These are phyloP conservation scores for Parastagonospora avenae DNA, from an alignment of 2,329 filamentous ascomycete species.

Conservation along the genomic window DNA sequence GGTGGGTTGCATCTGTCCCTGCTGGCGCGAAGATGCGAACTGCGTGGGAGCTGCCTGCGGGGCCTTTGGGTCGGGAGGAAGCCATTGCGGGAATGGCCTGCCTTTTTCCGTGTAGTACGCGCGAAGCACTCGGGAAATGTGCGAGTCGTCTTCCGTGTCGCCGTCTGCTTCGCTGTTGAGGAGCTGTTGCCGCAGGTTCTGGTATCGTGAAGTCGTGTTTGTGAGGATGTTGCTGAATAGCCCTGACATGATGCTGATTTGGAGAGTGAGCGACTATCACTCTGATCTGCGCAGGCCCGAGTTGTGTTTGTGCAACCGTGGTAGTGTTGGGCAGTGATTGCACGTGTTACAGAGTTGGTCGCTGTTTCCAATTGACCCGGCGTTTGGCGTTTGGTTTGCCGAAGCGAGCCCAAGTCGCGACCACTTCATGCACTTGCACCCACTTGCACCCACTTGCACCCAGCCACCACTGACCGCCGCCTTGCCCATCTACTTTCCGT, in stretches of 20 bases:
- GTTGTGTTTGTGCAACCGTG: background rate
- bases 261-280: background rate
- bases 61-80: conserved; percentile 85
- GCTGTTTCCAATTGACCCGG: conserved; percentile 18
- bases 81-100: conserved; percentile 80
- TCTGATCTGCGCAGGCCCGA: background rate
- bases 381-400: conserved; percentile 12
- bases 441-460: background rate
- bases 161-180: conserved; percentile 65
- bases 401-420: conserved; percentile 8
- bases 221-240: conserved; percentile 78
- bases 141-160: conserved; percentile 80
- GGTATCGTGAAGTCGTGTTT: conserved; percentile 62
- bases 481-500: background rate
- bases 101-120: conserved; percentile 92
- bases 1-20: conserved; percentile 28
- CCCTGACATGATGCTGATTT: conserved; percentile 56
- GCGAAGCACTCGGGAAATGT: conserved; percentile 90
- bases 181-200: conserved; percentile 65
- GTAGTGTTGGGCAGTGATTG: conserved; percentile 3
- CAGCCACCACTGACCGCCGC: background rate
- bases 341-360: conserved; percentile 5
- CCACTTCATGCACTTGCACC: background rate
- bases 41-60: conserved; percentile 55
- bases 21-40: conserved; percentile 57